phyloP scores from a whole-genome alignment of 257 asterid species.

The Perilla frutescens region DNA sequence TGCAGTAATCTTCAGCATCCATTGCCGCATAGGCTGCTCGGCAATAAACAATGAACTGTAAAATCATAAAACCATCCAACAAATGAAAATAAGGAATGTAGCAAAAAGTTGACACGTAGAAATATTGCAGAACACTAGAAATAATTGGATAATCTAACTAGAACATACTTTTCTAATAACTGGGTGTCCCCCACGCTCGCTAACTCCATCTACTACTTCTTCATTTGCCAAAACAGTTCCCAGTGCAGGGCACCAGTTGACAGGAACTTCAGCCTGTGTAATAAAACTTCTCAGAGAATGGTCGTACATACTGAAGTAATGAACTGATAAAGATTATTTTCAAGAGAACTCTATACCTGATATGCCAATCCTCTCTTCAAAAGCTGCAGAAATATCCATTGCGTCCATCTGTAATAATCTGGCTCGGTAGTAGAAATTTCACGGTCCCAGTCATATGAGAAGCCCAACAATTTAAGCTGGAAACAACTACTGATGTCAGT shows the following conservation, averaged over 20 bases:
- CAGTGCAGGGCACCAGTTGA: slow-evolving; percentile 99
- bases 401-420: slow-evolving; percentile 97
- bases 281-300: slow-evolving; percentile 28
- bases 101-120: slow-evolving; percentile 18
- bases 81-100: slow-evolving; percentile 52
- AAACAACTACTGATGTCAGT: slow-evolving; percentile 46
- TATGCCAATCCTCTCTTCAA: slow-evolving; percentile 92
- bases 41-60: slow-evolving; percentile 96
- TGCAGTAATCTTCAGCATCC: slow-evolving; percentile 99
- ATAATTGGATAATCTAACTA: neutral
- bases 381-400: slow-evolving; percentile 98
- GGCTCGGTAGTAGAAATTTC: slow-evolving; percentile 97
- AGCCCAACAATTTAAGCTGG: slow-evolving; percentile 93
- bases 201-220: slow-evolving; percentile 96
- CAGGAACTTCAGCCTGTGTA: slow-evolving; percentile 96
- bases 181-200: slow-evolving; percentile 99
- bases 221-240: slow-evolving; percentile 99
- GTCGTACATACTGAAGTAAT: slow-evolving; percentile 23
- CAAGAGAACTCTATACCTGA: slow-evolving; percentile 58
- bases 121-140: slow-evolving; percentile 23
- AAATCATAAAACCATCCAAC: slow-evolving; percentile 85
- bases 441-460: slow-evolving; percentile 98
- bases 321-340: slow-evolving; percentile 12
- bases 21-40: slow-evolving; percentile 99
- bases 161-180: slow-evolving; percentile 82